Conservation (phyloP, 495 filamentous ascomycete species). For the Podospora conica region DNA sequence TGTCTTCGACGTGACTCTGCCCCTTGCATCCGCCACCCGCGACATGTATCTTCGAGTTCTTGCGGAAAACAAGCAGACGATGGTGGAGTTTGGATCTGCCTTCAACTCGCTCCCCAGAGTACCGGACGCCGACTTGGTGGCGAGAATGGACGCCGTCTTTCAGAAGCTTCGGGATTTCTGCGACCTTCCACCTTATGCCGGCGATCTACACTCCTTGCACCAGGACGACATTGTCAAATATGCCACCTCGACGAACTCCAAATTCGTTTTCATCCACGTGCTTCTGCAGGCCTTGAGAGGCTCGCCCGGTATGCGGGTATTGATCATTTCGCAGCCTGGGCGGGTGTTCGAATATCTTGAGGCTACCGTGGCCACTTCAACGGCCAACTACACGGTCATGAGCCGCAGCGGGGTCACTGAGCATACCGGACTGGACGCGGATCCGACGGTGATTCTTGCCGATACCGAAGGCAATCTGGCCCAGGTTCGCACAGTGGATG, state of each 20-base stretch:
- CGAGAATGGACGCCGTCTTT: conserved; percentile 35
- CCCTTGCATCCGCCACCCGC: conserved; percentile 33
- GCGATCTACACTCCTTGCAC: conserved; percentile 25
- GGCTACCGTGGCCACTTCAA: conserved; percentile 26
- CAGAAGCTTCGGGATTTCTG: conserved; percentile 34
- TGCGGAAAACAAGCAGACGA: conserved; percentile 27
- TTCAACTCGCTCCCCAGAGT: conserved; percentile 19
- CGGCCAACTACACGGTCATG: conserved; percentile 19
- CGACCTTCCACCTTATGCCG: conserved; percentile 37
- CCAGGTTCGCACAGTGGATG: conserved; percentile 22
- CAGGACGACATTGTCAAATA: conserved; percentile 31
- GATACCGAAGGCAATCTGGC: conserved; percentile 18
- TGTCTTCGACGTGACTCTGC: conserved; percentile 37
- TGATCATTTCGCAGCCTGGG: conserved; percentile 37
- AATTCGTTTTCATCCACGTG: conserved; percentile 42
- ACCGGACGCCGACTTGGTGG: conserved; percentile 23
- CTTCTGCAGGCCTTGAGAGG: conserved; percentile 29
- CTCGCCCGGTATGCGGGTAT: conserved; percentile 25
- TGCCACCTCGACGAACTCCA: conserved; percentile 36
- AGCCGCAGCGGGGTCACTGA: conserved; percentile 5
- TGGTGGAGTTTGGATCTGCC: conserved; percentile 28
- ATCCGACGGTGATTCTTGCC: conserved; percentile 18
- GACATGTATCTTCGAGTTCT: conserved; percentile 36
- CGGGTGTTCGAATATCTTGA: conserved; percentile 35
- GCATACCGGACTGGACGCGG: conserved; percentile 1